Conservation (phyloP, 2,329 filamentous ascomycete species). For the Byssoonygena ceratinophila region DNA sequence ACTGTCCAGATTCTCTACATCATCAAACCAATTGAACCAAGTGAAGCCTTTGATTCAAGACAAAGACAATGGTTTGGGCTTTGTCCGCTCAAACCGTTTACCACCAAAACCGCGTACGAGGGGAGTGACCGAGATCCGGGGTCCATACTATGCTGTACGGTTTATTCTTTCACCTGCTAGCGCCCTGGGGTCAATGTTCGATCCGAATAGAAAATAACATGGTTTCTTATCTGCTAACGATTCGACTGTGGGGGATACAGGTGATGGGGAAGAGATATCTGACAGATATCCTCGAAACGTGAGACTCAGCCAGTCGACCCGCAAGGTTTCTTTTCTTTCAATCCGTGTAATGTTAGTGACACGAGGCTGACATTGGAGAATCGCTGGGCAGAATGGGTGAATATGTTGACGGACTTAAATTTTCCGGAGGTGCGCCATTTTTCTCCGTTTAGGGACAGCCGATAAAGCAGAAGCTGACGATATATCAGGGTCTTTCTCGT, state of each 20-base stretch:
- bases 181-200: no score
- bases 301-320: constrained; percentile 13
- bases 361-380: background rate
- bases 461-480: background rate
- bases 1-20: background rate
- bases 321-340: background rate
- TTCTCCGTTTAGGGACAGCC: no score
- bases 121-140: constrained; percentile 47
- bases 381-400: constrained; percentile 38
- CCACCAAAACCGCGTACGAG: constrained; percentile 41
- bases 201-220: constrained; percentile 9
- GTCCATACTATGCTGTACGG: constrained; percentile 44
- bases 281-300: constrained; percentile 45
- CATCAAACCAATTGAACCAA: constrained; percentile 11
- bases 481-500: constrained; percentile 39
- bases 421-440: constrained; percentile 36
- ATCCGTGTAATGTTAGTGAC: background rate
- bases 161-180: background rate
- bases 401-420: constrained; percentile 47
- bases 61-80: constrained; percentile 41
- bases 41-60: constrained; percentile 39
- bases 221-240: background rate
- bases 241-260: constrained; percentile 17
- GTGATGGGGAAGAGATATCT: constrained; percentile 45
- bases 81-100: constrained; percentile 41